Base-by-base conservation (phyloP, 2,329 filamentous ascomycete species). In the Fusarium sp. region DNA sequence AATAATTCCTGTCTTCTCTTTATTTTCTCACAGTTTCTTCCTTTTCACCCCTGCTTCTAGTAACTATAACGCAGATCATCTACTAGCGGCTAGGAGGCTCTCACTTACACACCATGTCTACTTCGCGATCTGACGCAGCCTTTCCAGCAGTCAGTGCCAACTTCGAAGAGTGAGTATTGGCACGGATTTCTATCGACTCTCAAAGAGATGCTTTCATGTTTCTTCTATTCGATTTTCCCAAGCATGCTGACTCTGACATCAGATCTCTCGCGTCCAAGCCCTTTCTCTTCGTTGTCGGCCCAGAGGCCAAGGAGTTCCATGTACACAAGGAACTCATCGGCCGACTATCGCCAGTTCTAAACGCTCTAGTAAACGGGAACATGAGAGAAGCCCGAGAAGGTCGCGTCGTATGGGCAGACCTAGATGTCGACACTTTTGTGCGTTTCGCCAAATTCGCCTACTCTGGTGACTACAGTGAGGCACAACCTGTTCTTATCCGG, bases 401-500 rank as follows among this genome's bases (percentile, higher is more conserved):
- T 4, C 68, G 73, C 10, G 73, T 77, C 30, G 66, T 77, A 39
- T 79, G 77, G 77, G 58, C 42, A 20, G 77, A 79, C 41, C 57
- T 77, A 17, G 70, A 78, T 20, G 69, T 72, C 26, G 76, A 75
- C 39, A 79, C 77, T n/a, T 79, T 79, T 71, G 67, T 79, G 38
- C 77, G 75, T 22, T 79, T 79, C 50, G 74, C 75, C 56, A 70
- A 76, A 61, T 79, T 63, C 28, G 77, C 70, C 18, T 79, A 79
- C 67, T 73, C 75, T 35, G 63, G 72, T 10, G 70, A 77, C 66
- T 79, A 79, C 62, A 42, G 42, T 20, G 74, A 72, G 38, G 67
- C 74, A 15, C 58, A 77, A 11, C 63, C 73, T 17, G 70, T 75
- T 26, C 36, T 44, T 22, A 30, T 41, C 55, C 38, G 17, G 24